These are phyloP conservation scores for Austroboletus eburneus DNA, from an alignment of 768 basidiomycete species.

Conservation along the genomic window DNA sequence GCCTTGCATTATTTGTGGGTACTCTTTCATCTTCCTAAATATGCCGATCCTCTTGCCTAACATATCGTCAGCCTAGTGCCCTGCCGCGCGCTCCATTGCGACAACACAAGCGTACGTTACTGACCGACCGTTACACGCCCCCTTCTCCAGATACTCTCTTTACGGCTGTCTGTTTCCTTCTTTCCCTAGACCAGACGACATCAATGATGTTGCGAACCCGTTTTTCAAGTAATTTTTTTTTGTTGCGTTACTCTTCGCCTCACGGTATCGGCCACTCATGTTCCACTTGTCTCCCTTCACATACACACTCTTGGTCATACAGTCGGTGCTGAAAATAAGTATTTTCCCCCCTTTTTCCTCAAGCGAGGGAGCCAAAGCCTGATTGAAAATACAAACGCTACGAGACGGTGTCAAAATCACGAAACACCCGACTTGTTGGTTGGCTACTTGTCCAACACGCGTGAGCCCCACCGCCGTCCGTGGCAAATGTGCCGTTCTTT, in stretches of 20 bases:
- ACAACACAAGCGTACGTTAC: not conserved
- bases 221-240: not conserved
- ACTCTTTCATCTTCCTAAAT: constrained; percentile 20
- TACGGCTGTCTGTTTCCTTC: no score
- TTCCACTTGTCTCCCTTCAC: not conserved
- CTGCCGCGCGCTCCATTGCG: not conserved
- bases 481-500: no score
- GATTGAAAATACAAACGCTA: no score
- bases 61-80: constrained; percentile 29
- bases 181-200: not conserved
- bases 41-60: constrained; percentile 18
- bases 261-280: not conserved
- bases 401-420: no score
- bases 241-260: no score
- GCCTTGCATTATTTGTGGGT: constrained; percentile 32
- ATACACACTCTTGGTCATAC: not conserved
- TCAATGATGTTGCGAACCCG: not conserved
- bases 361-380: no score
- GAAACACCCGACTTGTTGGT: no score
- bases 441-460: no score
- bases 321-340: not conserved
- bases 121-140: not conserved
- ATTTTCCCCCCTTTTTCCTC: no score
- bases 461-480: no score
- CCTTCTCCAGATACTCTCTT: no score